These are phyloP conservation scores for Barbatosphaeria neglecta DNA, from an alignment of 495 filamentous ascomycete genomes.

Conservation along the genomic window DNA sequence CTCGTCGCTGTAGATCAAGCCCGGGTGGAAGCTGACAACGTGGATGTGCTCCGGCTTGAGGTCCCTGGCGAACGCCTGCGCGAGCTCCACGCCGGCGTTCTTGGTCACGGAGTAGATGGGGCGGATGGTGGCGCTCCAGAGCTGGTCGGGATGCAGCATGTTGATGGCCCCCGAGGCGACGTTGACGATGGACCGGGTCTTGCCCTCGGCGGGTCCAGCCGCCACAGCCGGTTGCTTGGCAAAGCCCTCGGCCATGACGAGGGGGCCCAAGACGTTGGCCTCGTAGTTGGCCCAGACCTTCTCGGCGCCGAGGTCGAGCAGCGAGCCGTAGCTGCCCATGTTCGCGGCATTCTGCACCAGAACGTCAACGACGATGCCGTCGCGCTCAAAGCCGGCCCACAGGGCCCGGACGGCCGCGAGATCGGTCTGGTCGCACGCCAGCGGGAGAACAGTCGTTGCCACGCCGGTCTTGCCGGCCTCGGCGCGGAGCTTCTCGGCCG, in stretches of 20 bases:
- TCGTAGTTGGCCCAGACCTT: conserved; percentile 19
- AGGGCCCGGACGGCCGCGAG: conserved; percentile 12
- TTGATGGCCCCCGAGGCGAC: conserved; percentile 21
- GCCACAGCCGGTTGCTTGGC: conserved; percentile 10
- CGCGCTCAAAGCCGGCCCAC: conserved; percentile 18
- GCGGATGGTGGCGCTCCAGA: background rate
- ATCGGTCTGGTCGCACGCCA: conserved; percentile 14
- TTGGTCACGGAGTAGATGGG: conserved; percentile 26
- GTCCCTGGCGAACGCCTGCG: conserved; percentile 26
- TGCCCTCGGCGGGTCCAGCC: background rate
- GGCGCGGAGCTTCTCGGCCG: conserved; percentile 5
- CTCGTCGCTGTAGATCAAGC: conserved; percentile 20
- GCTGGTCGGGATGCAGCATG: conserved; percentile 3
- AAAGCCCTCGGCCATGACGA: conserved; percentile 23
- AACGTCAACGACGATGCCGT: conserved; percentile 24
- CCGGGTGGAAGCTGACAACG: conserved; percentile 33
- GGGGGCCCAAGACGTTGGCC: conserved; percentile 19
- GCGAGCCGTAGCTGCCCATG: conserved; percentile 1
- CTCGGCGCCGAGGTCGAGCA: conserved; percentile 15
- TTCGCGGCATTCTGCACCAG: conserved; percentile 26
- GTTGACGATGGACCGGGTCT: conserved; percentile 21
- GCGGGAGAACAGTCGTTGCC: conserved; percentile 9
- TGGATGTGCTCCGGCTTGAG: conserved; percentile 19
- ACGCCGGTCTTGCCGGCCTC: conserved; percentile 1
- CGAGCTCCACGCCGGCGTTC: conserved; percentile 20